phyloP scores from a whole-genome alignment of 805 yeast genomes.

The Yarrowia divulgata region DNA sequence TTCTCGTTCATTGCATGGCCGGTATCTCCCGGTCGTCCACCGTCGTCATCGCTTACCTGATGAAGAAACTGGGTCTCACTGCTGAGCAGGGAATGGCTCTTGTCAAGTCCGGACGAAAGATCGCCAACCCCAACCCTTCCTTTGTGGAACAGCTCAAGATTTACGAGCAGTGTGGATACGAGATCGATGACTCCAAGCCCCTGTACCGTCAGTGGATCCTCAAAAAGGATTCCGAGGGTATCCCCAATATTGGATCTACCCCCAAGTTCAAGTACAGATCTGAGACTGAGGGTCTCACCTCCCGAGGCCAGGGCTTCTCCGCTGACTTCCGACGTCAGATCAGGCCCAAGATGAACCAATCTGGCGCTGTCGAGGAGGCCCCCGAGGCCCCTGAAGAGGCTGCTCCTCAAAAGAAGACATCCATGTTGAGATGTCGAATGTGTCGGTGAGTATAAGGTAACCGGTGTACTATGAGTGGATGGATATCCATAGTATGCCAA shows the following conservation, averaged over 20 bases:
- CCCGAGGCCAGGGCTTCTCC: conserved; percentile 32
- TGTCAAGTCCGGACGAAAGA: conserved; percentile 60
- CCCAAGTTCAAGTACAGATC: conserved; percentile 52
- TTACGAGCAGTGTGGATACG: conserved; percentile 58
- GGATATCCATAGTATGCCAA: neutral
- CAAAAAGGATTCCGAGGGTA: conserved; percentile 46
- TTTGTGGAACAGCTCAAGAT: conserved; percentile 75
- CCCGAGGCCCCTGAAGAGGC: neutral
- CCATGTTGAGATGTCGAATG: conserved; percentile 38
- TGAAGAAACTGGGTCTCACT: conserved; percentile 72
- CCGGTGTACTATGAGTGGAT: neutral
- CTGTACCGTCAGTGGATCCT: conserved; percentile 54
- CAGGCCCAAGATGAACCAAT: conserved; percentile 16
- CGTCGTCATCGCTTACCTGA: conserved; percentile 83
- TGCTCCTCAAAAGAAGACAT: conserved; percentile 3
- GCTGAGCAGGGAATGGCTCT: conserved; percentile 74
- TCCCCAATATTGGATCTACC: conserved; percentile 44
- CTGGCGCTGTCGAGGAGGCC: conserved; percentile 9
- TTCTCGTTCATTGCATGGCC: conserved; percentile 68
- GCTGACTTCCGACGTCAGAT: conserved; percentile 36
- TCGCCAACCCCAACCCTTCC: conserved; percentile 73
- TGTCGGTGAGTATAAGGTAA: conserved; percentile 39
- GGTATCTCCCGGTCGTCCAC: conserved; percentile 93
- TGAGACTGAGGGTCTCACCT: conserved; percentile 27
- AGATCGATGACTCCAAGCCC: conserved; percentile 47